Percentiles rank a stretch among this genome's conserved stretches.
phyloP scores from a whole-genome alignment of 257 asterid genomes.

The Gynochthodes officinalis region DNA sequence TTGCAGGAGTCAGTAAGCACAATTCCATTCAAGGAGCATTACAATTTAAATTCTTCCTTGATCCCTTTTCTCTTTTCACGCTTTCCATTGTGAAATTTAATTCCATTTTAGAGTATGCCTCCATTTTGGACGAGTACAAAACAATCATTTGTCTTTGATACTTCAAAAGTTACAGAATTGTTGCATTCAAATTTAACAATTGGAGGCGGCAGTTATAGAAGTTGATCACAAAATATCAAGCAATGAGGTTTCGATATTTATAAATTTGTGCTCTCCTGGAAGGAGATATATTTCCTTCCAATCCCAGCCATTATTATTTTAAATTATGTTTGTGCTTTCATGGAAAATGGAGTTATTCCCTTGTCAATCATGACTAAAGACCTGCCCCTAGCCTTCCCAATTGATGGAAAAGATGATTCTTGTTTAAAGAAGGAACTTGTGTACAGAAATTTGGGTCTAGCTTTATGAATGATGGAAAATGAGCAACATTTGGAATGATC shows the following conservation, averaged over 20 bases:
- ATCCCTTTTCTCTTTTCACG: not conserved
- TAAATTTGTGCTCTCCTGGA: conserved; percentile 3
- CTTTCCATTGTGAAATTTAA: not conserved
- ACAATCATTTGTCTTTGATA: not conserved
- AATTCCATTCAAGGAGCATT: not conserved
- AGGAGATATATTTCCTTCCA: not conserved
- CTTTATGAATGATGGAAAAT: not conserved
- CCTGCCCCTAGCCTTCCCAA: not conserved
- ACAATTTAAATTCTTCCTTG: not conserved
- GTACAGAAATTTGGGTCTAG: not conserved
- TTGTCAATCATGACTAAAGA: conserved; percentile 4
- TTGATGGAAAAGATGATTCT: not conserved
- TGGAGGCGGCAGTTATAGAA: not conserved
- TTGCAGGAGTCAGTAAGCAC: not conserved
- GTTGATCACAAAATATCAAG: not conserved
- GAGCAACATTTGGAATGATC: not conserved
- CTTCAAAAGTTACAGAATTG: not conserved
- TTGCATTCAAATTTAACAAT: not conserved
- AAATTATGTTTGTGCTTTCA: not conserved
- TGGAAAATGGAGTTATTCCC: not conserved
- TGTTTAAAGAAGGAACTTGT: not conserved
- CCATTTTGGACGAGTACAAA: not conserved
- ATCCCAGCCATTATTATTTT: not conserved
- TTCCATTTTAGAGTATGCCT: not conserved
- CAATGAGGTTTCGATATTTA: not conserved